Conservation (phyloP, 192 early-diverging fungal species). For the Dimargaris verticillata region DNA sequence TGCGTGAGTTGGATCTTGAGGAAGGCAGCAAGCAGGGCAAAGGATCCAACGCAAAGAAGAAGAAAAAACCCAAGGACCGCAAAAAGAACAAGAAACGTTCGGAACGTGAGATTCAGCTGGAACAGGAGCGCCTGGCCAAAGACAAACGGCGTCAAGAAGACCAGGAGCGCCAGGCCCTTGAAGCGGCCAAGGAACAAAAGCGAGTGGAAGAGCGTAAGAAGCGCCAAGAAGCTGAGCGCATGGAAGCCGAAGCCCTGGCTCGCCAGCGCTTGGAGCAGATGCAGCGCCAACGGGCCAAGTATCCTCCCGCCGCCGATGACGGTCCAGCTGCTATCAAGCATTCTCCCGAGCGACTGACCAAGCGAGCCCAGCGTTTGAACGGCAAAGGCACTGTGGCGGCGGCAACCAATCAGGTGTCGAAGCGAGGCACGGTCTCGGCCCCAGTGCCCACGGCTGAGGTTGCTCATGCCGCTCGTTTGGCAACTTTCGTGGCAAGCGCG, state of each 20-base stretch:
- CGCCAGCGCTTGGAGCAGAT: constrained; percentile 21
- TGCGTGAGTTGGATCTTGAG: constrained; percentile 80
- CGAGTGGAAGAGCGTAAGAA: constrained; percentile 7
- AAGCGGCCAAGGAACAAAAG: constrained; percentile 13
- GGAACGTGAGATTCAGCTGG: constrained; percentile 21
- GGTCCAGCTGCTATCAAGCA: neutral
- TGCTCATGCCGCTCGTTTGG: neutral
- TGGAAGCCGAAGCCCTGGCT: constrained; percentile 21
- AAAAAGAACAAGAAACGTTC: constrained; percentile 34
- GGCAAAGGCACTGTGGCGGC: neutral
- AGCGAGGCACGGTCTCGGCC: neutral
- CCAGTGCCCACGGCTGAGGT: neutral
- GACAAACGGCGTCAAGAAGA: constrained; percentile 18
- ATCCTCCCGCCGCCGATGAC: neutral
- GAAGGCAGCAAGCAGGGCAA: constrained; percentile 43
- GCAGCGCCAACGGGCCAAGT: constrained; percentile 10
- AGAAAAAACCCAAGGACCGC: constrained; percentile 45
- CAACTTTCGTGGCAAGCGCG: neutral
- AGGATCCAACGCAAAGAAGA: constrained; percentile 33
- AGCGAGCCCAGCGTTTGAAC: neutral
- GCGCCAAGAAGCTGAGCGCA: constrained; percentile 10
- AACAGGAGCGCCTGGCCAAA: constrained; percentile 19
- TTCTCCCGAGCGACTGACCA: neutral
- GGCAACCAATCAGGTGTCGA: neutral
- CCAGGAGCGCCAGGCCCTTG: constrained; percentile 16